Percentiles rank a stretch among this genome's conserved stretches.
Evolutionary conservation across 805 yeast species (phyloP).

Genomic region (Metschnikowia santaceciliae): DNA sequence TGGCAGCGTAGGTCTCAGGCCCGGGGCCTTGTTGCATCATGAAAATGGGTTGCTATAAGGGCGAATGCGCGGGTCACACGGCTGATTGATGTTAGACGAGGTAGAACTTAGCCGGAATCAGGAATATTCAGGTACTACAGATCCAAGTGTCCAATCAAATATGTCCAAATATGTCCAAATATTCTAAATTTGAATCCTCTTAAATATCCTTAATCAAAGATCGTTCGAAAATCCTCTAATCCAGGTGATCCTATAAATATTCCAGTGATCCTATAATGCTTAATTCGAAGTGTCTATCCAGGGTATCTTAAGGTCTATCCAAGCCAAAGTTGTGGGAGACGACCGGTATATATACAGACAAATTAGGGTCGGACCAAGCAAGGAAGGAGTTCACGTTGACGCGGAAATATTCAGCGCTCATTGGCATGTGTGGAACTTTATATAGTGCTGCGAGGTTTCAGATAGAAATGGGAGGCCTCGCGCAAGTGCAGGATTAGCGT

Average conservation of each 20-base stretch:
- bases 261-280: too few species aligned
- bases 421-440: slow-evolving; percentile 2
- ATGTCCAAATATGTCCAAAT: not conserved
- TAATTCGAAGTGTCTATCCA: not conserved
- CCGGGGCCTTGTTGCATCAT: slow-evolving; percentile 3
- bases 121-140: too few species aligned
- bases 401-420: slow-evolving; percentile 2
- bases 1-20: not conserved
- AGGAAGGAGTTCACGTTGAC: not conserved
- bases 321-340: not conserved
- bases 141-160: not conserved
- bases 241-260: too few species aligned
- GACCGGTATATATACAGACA: not conserved
- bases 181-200: too few species aligned
- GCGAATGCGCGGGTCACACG: not conserved
- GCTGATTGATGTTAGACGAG: not conserved
- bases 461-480: slow-evolving; percentile 1
- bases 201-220: too few species aligned
- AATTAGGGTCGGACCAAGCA: not conserved
- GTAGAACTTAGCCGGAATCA: too few species aligned
- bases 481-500: not conserved
- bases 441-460: slow-evolving; percentile 4
- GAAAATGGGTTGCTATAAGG: not conserved
- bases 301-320: not conserved
- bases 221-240: too few species aligned